Conservation (phyloP, 805 yeast genomes). For the Myxozyma neglecta region DNA sequence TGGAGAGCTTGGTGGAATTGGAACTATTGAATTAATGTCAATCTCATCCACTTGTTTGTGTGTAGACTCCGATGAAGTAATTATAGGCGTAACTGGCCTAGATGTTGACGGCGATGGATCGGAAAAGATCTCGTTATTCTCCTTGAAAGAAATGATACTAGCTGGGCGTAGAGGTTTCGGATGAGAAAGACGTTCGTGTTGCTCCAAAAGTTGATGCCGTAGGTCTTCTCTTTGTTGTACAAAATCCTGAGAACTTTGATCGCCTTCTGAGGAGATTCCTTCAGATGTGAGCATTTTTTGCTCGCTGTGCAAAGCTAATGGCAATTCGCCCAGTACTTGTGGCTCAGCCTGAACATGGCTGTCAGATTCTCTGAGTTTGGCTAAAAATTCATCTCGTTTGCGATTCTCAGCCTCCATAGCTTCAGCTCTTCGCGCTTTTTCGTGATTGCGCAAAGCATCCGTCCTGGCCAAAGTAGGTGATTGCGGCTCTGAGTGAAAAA, state of each 20-base stretch:
- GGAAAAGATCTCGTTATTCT: background rate
- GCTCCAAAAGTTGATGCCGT: background rate
- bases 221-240: background rate
- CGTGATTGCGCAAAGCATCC: background rate
- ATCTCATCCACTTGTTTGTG: background rate
- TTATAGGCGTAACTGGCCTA: background rate
- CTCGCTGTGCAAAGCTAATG: too few relatives aligned
- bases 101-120: background rate
- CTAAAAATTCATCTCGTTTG: background rate
- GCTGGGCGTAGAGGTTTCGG: conserved; percentile 9
- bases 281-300: too few relatives aligned
- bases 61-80: background rate
- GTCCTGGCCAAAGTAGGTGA: too few relatives aligned
- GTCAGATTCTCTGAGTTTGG: background rate
- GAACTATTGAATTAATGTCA: background rate
- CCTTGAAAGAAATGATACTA: conserved; percentile 2
- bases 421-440: background rate
- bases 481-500: background rate
- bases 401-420: background rate
- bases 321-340: too few relatives aligned
- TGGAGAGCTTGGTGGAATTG: background rate
- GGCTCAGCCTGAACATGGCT: background rate
- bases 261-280: background rate
- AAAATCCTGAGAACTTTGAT: background rate
- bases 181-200: conserved; percentile 4